Evolutionary conservation across 768 basidiomycete genomes (phyloP).

Genomic region (Artomyces pyxidatus): DNA sequence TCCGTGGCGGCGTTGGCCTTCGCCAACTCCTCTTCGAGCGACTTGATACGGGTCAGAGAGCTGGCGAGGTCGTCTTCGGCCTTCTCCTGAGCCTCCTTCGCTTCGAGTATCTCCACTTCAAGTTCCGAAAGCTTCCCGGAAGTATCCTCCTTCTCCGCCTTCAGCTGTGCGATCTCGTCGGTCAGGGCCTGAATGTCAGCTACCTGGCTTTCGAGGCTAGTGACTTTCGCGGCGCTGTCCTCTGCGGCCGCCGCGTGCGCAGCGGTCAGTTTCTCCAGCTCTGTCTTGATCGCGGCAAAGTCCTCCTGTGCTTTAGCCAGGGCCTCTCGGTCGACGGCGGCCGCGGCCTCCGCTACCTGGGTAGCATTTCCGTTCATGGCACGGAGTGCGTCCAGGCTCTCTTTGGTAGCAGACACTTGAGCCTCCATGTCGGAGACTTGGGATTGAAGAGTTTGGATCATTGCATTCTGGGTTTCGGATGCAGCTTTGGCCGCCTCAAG

Average conservation of each 20-base stretch:
- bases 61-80: constrained; percentile 51
- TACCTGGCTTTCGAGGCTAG: constrained; percentile 39
- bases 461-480: constrained; percentile 33
- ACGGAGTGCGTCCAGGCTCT: constrained; percentile 43
- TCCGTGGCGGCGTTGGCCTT: constrained; percentile 40
- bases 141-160: constrained; percentile 61
- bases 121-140: constrained; percentile 69
- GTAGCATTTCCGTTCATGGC: constrained; percentile 36
- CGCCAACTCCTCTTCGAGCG: constrained; percentile 46
- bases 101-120: constrained; percentile 73
- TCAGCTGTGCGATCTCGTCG: constrained; percentile 43
- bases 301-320: constrained; percentile 57
- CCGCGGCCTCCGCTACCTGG: constrained; percentile 38
- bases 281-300: constrained; percentile 44
- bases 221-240: constrained; percentile 37
- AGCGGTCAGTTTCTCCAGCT: constrained; percentile 41
- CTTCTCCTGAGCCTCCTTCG: constrained; percentile 61
- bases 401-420: constrained; percentile 42
- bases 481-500: constrained; percentile 40
- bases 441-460: constrained; percentile 39
- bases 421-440: constrained; percentile 45
- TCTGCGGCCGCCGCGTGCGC: constrained; percentile 42
- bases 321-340: constrained; percentile 55
- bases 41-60: constrained; percentile 36
- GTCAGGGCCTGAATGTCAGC: constrained; percentile 36